These are phyloP conservation scores for Diutina catenulata DNA, from an alignment of 1,139 yeast species.

Conservation along the genomic window DNA sequence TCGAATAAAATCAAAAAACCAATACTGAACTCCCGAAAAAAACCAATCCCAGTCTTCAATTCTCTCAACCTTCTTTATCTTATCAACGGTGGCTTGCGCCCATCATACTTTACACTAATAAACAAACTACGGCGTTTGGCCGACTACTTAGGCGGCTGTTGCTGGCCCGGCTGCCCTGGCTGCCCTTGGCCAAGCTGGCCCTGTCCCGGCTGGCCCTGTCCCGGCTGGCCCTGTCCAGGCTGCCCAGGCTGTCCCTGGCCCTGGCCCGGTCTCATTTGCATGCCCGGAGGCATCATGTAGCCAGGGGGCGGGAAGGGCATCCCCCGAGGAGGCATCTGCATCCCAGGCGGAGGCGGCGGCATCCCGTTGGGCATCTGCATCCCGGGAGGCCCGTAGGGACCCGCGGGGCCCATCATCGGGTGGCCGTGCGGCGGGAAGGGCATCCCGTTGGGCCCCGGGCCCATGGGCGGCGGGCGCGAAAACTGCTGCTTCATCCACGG, in stretches of 20 bases:
- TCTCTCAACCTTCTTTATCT: too few relatives aligned
- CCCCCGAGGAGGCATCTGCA: constrained; percentile 2
- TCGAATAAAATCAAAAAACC: too few relatives aligned
- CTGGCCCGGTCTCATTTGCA: neutral
- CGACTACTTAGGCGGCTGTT: too few relatives aligned
- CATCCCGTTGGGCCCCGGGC: neutral
- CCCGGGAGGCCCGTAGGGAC: constrained; percentile 11
- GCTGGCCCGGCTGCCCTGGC: too few relatives aligned
- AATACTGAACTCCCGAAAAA: too few relatives aligned
- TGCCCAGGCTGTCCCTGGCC: neutral
- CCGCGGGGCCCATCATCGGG: constrained; percentile 6
- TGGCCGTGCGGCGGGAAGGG: constrained; percentile 9
- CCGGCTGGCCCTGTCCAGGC: neutral
- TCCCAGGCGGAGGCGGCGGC: constrained; percentile 3
- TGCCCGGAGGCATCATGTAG: constrained; percentile 3
- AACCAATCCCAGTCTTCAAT: too few relatives aligned
- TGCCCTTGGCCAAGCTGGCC: too few relatives aligned
- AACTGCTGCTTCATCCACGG: constrained; percentile 5
- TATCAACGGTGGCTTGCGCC: too few relatives aligned
- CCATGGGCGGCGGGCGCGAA: neutral
- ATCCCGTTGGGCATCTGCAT: constrained; percentile 4
- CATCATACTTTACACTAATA: too few relatives aligned
- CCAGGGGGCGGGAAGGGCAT: constrained; percentile 4
- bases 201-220: neutral
- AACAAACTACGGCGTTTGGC: too few relatives aligned